These are phyloP conservation scores for Fusarium avenaceum DNA, from an alignment of 2,329 filamentous ascomycete species.

Conservation along the genomic window DNA sequence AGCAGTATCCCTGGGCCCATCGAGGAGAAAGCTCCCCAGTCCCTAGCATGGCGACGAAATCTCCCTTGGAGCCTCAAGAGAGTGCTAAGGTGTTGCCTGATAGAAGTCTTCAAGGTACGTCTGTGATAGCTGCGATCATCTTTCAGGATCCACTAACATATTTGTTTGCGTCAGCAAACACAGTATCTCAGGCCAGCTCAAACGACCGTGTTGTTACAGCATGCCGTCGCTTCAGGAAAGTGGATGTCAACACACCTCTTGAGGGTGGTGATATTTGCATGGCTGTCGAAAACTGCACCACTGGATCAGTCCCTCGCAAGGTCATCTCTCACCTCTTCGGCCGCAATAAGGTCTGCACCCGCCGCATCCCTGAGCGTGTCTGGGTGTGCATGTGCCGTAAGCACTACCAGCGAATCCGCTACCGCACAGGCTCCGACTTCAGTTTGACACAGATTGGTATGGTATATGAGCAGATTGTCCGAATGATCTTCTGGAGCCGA, in stretches of 20 bases:
- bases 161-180: conserved; percentile 12
- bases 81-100: conserved; percentile 17
- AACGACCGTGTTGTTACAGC: conserved; percentile 43
- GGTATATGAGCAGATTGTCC: conserved; percentile 71
- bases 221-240: conserved; percentile 33
- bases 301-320: conserved; percentile 75
- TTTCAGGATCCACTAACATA: conserved; percentile 10
- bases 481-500: conserved; percentile 74
- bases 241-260: conserved; percentile 34
- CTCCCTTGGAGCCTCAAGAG: conserved; percentile 25
- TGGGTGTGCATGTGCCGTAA: conserved; percentile 86
- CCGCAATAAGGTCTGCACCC: conserved; percentile 83
- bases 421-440: conserved; percentile 74
- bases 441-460: conserved; percentile 74
- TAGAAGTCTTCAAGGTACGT: conserved; percentile 28
- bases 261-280: conserved; percentile 61
- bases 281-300: conserved; percentile 70
- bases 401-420: conserved; percentile 82
- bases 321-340: conserved; percentile 86
- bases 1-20: conserved; percentile 33
- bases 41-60: conserved; percentile 21
- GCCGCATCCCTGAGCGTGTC: conserved; percentile 74
- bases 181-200: conserved; percentile 18
- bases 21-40: conserved; percentile 29
- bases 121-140: background rate